Base-by-base conservation (phyloP, 192 early-diverging fungal genomes). In the Radiomyces spectabilis region DNA sequence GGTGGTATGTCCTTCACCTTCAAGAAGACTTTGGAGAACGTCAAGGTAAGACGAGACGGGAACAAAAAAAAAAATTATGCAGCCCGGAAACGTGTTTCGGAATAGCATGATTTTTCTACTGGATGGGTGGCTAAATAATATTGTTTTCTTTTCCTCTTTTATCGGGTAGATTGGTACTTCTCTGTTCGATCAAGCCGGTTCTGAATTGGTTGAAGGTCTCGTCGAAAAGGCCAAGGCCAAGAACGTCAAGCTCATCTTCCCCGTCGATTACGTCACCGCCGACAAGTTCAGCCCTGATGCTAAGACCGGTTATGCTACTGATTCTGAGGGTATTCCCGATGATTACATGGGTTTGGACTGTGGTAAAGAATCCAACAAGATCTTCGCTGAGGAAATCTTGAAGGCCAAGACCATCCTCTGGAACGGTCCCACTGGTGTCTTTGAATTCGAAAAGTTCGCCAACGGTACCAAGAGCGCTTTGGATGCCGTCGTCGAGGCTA, bases 1-100 rank as follows among this genome's bases (percentile, higher is more conserved):
- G 93, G 93, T 54, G 93, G 94, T 29, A 98, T 98, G 95, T 90
- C 92, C 52, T 98, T 94, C 78, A 98, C 95, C 41, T 98, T 98
- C 83, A 85, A 89, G 73, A 97, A 97, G 84, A 80, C 84, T 30
- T 73, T 93, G 43, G 74, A 92, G 19, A 73, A 76, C 48, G 86
- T 95, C 69, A 74, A 87, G 68, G 77, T 79, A 71, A 60, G 21
- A 24, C n/a, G n/a, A 44, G 10, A 34, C 32, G 10, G 31, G 10
- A 53, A 41, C 33, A 22, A 34, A 52, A 52, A 43, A 33, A 30
- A 37, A 29, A 44, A 12, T 31, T 9, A 53, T 31, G 12, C 6
- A 27, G 18, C 15, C 1, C 29, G 6, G 16, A 30, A 9, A 31
- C 15, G 13, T 27, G 24, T 8, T 29, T 25, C 15, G 16, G 9